Evolutionary conservation across 2,329 filamentous ascomycete species (phyloP).

Genomic region (Apiospora aurea): DNA sequence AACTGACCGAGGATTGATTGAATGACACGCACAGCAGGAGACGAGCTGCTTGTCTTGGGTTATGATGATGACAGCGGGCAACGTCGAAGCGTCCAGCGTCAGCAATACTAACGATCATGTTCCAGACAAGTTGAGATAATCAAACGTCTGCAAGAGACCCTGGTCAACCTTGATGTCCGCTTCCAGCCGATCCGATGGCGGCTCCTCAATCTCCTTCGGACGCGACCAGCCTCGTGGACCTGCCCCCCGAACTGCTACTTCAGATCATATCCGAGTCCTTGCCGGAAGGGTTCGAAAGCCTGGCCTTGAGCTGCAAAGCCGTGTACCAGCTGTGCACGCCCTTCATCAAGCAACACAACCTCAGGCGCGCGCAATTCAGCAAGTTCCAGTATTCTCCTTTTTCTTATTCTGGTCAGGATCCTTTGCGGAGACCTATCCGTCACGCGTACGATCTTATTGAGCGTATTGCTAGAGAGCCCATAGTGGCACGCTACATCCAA

Average conservation of each 20-base stretch:
- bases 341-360: neutral
- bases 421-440: neutral
- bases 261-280: neutral
- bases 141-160: too few species aligned
- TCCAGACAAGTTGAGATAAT: neutral
- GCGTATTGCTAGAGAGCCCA: neutral
- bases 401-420: neutral
- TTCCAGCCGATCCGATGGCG: too few species aligned
- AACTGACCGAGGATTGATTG: too few species aligned
- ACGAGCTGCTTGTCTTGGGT: too few species aligned
- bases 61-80: too few species aligned
- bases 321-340: neutral
- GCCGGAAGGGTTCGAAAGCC: neutral
- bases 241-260: neutral
- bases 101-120: neutral
- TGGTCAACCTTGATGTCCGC: neutral
- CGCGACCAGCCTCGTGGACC: neutral
- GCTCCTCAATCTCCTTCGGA: too few species aligned
- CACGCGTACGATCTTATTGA: neutral
- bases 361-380: neutral
- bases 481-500: conserved; percentile 12
- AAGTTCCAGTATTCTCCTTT: neutral
- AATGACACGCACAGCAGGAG: too few species aligned
- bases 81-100: too few species aligned
- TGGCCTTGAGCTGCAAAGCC: neutral